Conservation (phyloP, 768 basidiomycete species). For the Rhodotorula diobovata region DNA sequence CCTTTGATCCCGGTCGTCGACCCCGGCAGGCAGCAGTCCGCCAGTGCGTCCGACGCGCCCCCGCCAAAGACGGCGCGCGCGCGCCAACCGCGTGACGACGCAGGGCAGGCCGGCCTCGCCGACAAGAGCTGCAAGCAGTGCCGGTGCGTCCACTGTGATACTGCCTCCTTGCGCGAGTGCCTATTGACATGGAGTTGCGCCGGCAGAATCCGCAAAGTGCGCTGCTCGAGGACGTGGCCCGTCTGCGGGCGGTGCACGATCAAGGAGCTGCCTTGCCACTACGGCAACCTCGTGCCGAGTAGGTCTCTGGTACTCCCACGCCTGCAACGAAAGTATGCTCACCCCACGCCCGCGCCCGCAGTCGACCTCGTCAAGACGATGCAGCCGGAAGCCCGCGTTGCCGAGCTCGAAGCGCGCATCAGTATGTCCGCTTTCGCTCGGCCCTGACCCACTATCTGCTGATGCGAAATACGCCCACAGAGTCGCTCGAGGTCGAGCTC, state of each 20-base stretch:
- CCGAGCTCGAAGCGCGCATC: constrained; percentile 6
- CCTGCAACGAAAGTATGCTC: no score
- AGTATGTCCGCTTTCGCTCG: neutral
- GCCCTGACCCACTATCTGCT: neutral
- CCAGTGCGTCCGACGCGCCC: no score
- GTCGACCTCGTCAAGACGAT: constrained; percentile 15
- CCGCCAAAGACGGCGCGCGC: no score
- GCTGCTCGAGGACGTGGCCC: constrained; percentile 21
- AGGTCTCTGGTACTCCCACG: neutral
- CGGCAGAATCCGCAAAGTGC: constrained; percentile 17
- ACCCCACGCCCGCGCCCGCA: no score
- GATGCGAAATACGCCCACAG: neutral
- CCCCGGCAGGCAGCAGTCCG: no score
- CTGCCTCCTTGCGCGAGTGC: neutral
- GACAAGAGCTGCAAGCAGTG: constrained; percentile 27
- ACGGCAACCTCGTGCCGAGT: constrained; percentile 24
- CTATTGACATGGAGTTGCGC: neutral
- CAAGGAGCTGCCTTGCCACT: constrained; percentile 6
- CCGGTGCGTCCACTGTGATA: constrained; percentile 1
- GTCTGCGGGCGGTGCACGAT: constrained; percentile 4
- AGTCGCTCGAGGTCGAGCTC: constrained; percentile 11
- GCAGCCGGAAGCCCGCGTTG: neutral
- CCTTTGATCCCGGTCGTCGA: no score
- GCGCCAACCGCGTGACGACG: no score
- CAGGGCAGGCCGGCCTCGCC: neutral